These are phyloP conservation scores for Eimeria falciformis DNA, from an alignment of 169 alveolate species.

Conservation along the genomic window DNA sequence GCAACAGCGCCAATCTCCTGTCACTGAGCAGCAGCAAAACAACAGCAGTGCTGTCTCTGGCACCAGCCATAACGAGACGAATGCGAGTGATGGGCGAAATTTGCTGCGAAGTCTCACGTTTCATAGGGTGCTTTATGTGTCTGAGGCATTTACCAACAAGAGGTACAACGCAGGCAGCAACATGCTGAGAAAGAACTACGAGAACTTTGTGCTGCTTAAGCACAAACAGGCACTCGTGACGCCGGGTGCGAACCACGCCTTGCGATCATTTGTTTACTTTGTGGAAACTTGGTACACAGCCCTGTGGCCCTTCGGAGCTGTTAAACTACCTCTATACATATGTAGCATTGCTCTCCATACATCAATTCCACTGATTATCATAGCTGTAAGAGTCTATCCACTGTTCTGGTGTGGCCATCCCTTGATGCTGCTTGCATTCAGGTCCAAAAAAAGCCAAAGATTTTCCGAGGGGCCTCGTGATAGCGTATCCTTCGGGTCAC, in stretches of 20 bases:
- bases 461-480: slow-evolving; percentile 23
- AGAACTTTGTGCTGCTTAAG: slow-evolving; percentile 54
- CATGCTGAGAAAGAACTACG: slow-evolving; percentile 63
- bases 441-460: slow-evolving; percentile 59
- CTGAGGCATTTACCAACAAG: slow-evolving; percentile 48
- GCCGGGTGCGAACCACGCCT: slow-evolving; percentile 17
- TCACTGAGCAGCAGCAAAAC: not conserved
- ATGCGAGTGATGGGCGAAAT: not conserved
- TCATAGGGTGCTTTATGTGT: slow-evolving; percentile 30
- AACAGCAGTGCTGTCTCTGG: not conserved
- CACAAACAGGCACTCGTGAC: slow-evolving; percentile 43
- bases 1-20: not conserved
- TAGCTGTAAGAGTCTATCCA: too few species aligned
- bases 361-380: too few species aligned
- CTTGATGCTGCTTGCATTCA: not conserved
- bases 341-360: too few species aligned
- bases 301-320: not conserved
- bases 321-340: not conserved
- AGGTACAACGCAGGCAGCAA: slow-evolving; percentile 48
- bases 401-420: too few species aligned
- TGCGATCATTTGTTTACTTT: too few species aligned
- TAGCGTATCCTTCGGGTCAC: slow-evolving; percentile 47
- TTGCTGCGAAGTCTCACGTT: slow-evolving; percentile 24
- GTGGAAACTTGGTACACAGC: not conserved
- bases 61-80: not conserved